Base-by-base conservation (phyloP, 768 basidiomycete species). In the Kwoniella bestiolae region DNA sequence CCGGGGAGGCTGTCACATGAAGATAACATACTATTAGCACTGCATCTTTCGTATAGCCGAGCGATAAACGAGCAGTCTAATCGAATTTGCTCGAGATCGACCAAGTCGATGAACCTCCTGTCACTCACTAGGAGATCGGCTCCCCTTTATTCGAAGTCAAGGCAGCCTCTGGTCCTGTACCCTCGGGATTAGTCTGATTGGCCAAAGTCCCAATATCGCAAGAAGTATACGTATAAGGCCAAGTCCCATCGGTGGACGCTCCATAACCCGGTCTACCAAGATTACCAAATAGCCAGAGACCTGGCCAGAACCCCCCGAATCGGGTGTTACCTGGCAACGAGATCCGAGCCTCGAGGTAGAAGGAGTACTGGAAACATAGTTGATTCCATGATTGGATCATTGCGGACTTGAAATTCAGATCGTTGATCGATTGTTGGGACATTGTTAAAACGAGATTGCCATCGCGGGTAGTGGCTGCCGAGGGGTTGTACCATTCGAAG, bases 231-330 rank as follows among this genome's bases (percentile, higher is more conserved):
- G 88, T 90, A 81, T 89, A 94, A 0, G 94, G 93, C 90, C 85
- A 91, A 63, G 85, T 84, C 3, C 92, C 95, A 69, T 97, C 90
- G 0, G 91, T 94, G 0, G 91, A 89, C 18, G 90, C 90, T 44
- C 94, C 94, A 81, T 89, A 94, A 1, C 92, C 94, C 26, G 93
- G 89, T 62, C 94, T 82, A 70, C 85, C 93, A 84, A 92, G 84
- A 76, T 94, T 95, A 2, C 92, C 92, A 73, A 82, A 90, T 21
- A 90, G 91, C 92, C 92, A 93, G 2, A 86, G 86, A 85, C 88
- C 93, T 60, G 95, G 94, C 94, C 93, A 96, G 66, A 74, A 73
- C 25, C 79, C 79, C 31, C 74, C 71, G 5, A 75, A 58, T 5
- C 56, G 49, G 58, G 72, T 76, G 21, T 71, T 77, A 34, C 81